Conservation (phyloP, 306 rosid genomes). For the Betula pendula region DNA sequence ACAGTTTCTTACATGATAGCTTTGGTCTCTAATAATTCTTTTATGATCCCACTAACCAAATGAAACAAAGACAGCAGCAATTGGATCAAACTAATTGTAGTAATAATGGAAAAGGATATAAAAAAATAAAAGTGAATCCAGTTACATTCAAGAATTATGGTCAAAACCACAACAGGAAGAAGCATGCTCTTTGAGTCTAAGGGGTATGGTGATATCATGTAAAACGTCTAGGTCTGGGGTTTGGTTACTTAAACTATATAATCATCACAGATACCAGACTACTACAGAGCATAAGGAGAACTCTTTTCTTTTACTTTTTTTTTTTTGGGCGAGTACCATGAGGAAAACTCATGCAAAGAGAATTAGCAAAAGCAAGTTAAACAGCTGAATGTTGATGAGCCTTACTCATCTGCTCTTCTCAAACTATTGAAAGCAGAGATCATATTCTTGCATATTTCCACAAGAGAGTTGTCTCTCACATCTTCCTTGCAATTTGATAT, state of each 20-base stretch:
- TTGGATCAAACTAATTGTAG: neutral
- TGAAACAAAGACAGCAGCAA: neutral
- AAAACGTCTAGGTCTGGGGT: neutral
- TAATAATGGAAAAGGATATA: neutral
- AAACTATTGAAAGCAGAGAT: conserved; percentile 66
- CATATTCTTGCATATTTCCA: conserved; percentile 52
- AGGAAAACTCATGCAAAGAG: neutral
- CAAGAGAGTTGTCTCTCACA: conserved; percentile 31
- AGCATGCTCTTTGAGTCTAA: neutral
- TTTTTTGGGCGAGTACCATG: too few relatives aligned
- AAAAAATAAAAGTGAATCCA: too few relatives aligned
- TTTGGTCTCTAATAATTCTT: neutral
- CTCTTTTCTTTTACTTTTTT: too few relatives aligned
- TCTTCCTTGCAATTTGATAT: conserved; percentile 32
- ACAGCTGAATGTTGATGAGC: conserved; percentile 16
- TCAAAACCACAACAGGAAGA: neutral
- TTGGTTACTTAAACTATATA: neutral
- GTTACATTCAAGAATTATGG: neutral
- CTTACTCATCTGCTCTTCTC: conserved; percentile 65
- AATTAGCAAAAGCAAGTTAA: conserved; percentile 11
- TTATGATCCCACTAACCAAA: neutral
- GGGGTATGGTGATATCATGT: neutral
- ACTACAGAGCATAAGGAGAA: conserved; percentile 3
- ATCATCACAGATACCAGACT: neutral
- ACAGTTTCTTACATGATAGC: neutral